A percentile compares a stretch with the other conserved stretches of the same genome.
These are phyloP conservation scores for Magnolia changhungtana DNA, from an alignment of 164 flowering plant species.

Conservation along the genomic window DNA sequence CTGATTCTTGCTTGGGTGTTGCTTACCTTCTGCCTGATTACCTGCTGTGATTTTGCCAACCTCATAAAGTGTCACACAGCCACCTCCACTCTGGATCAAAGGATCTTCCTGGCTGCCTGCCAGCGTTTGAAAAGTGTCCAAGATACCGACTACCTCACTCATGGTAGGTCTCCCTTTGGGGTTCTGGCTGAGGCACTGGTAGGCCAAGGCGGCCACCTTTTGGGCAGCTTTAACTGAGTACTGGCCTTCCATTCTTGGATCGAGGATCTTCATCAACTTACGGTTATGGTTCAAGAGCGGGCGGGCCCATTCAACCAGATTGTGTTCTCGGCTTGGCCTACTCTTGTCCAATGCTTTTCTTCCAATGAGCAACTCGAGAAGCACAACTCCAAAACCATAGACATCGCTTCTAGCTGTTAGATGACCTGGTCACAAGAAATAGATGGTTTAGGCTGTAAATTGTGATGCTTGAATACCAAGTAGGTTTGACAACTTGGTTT, in stretches of 20 bases:
- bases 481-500: no score
- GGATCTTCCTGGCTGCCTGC: slow-evolving; percentile 12
- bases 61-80: slow-evolving; percentile 51
- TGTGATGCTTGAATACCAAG: no score
- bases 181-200: slow-evolving; percentile 85
- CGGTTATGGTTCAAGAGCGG: slow-evolving; percentile 70
- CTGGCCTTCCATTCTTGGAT: slow-evolving; percentile 91
- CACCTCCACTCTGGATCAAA: slow-evolving; percentile 18
- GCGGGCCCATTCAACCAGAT: slow-evolving; percentile 93
- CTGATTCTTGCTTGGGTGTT: slow-evolving; percentile 2
- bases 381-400: slow-evolving; percentile 92
- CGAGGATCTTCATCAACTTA: slow-evolving; percentile 65
- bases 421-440: slow-evolving; percentile 50
- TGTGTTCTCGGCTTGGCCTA: slow-evolving; percentile 84
- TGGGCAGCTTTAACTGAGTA: slow-evolving; percentile 49
- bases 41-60: slow-evolving; percentile 32
- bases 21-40: slow-evolving; percentile 6
- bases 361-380: slow-evolving; percentile 91
- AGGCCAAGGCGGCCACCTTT: slow-evolving; percentile 80
- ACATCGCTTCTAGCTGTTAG: slow-evolving; percentile 90
- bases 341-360: slow-evolving; percentile 84
- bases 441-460: no score
- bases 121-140: slow-evolving; percentile 51
- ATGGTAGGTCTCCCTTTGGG: slow-evolving; percentile 88
- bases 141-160: slow-evolving; percentile 78